A percentile compares a stretch with the other conserved stretches of the same genome.
Evolutionary conservation across 805 yeast species (phyloP).

Genomic region (Lipomyces lipofer): DNA sequence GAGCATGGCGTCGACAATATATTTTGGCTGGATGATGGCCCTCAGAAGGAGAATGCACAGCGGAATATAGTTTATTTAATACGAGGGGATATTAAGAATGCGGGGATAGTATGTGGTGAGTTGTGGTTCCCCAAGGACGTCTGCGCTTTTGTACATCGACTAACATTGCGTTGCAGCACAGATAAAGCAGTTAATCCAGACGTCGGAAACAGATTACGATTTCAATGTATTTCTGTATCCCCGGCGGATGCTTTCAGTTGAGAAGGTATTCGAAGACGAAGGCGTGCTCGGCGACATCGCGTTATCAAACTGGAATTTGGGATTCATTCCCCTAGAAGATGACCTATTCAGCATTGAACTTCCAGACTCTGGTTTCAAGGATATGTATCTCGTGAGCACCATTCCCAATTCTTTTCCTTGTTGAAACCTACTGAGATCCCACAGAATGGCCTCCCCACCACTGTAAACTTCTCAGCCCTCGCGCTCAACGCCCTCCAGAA

Average conservation of each 20-base stretch:
- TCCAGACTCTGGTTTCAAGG: slow-evolving; percentile 43
- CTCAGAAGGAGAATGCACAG: slow-evolving; percentile 25
- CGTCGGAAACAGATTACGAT: slow-evolving; percentile 27
- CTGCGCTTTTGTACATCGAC: background rate
- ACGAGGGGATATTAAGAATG: slow-evolving; percentile 31
- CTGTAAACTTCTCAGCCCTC: slow-evolving; percentile 51
- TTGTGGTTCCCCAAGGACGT: background rate
- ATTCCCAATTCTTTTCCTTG: background rate
- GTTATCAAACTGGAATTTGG: slow-evolving; percentile 46
- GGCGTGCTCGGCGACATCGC: slow-evolving; percentile 47
- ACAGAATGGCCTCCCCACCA: slow-evolving; percentile 31
- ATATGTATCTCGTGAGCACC: slow-evolving; percentile 40
- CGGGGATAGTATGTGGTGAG: slow-evolving; percentile 22
- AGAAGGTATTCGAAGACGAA: slow-evolving; percentile 39
- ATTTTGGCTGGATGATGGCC: slow-evolving; percentile 46
- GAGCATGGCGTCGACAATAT: slow-evolving; percentile 51
- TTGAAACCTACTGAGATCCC: slow-evolving; percentile 26
- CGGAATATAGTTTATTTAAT: slow-evolving; percentile 35
- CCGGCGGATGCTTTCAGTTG: slow-evolving; percentile 33
- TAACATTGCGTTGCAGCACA: slow-evolving; percentile 17
- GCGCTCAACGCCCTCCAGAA: slow-evolving; percentile 50
- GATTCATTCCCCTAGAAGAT: slow-evolving; percentile 46
- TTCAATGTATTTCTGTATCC: slow-evolving; percentile 37
- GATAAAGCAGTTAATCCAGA: slow-evolving; percentile 29
- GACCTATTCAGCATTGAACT: slow-evolving; percentile 49